Conservation (phyloP, 768 basidiomycete genomes). For the Tricholoma flavovirens region DNA sequence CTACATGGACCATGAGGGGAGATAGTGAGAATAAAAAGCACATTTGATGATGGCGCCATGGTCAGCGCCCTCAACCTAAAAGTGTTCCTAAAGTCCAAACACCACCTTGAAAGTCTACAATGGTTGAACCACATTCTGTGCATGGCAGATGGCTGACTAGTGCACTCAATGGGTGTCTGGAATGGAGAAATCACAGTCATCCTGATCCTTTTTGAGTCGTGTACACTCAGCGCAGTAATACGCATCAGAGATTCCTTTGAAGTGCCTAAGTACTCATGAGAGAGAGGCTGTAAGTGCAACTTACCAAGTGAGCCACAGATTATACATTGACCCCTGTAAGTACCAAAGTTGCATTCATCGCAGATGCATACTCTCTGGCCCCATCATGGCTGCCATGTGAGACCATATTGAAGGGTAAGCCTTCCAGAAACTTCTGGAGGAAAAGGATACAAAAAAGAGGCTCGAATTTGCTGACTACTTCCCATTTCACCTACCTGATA, state of each 20-base stretch:
- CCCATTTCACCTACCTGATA: too few species aligned
- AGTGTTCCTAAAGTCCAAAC: not conserved
- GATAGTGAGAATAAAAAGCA: not conserved
- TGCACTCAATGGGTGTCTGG: not conserved
- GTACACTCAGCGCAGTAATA: conserved; percentile 99
- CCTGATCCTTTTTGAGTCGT: conserved; percentile 93
- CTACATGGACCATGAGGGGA: not conserved
- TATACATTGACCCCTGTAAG: conserved; percentile 95
- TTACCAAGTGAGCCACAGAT: conserved; percentile 94
- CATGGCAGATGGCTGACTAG: not conserved
- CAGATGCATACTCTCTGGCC: too few species aligned
- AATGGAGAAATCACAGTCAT: conserved; percentile 23
- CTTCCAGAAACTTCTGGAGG: too few species aligned
- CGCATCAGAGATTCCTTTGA: conserved; percentile 90
- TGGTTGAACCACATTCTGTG: not conserved
- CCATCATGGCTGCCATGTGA: too few species aligned
- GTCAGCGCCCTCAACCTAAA: not conserved
- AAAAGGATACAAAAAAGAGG: too few species aligned
- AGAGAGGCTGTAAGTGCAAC: conserved; percentile 12
- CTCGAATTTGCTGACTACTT: too few species aligned
- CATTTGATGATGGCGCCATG: not conserved
- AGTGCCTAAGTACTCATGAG: not conserved
- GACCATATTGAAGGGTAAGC: too few species aligned
- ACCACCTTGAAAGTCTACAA: not conserved
- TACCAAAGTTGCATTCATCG: conserved; percentile 99